These are phyloP conservation scores for Grifola frondosa DNA, from an alignment of 1,284 basidiomycete genomes.

Conservation along the genomic window DNA sequence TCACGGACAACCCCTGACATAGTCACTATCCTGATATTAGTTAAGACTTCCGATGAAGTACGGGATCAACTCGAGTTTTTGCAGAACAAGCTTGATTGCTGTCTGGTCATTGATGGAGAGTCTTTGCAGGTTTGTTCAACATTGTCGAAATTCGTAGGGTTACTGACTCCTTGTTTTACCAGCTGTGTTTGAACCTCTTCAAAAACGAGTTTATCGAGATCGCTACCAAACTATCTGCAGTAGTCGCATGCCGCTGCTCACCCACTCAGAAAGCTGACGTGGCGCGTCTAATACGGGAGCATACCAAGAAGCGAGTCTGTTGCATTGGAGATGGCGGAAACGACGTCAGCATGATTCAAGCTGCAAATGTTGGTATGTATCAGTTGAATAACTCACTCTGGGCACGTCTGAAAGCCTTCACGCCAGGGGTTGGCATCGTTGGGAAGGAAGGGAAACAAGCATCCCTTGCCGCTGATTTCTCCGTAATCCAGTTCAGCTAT, in stretches of 20 bases:
- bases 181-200: slow-evolving; percentile 90
- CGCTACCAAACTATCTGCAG: slow-evolving; percentile 92
- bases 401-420: background rate
- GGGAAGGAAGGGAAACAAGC: slow-evolving; percentile 99
- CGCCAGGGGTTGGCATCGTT: slow-evolving; percentile 91
- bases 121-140: slow-evolving; percentile 71
- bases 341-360: slow-evolving; percentile 96
- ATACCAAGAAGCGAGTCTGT: slow-evolving; percentile 93
- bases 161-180: slow-evolving; percentile 4
- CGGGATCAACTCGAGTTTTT: slow-evolving; percentile 93
- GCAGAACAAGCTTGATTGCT: slow-evolving; percentile 93
- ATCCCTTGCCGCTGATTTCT: slow-evolving; percentile 96
- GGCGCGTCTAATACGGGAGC: slow-evolving; percentile 85
- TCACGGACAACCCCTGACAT: too few species aligned
- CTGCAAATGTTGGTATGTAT: slow-evolving; percentile 85
- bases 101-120: slow-evolving; percentile 98
- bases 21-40: slow-evolving; percentile 40
- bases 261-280: slow-evolving; percentile 99
- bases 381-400: background rate
- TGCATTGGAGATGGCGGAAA: slow-evolving; percentile 97
- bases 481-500: slow-evolving; percentile 93
- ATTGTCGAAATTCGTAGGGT: background rate
- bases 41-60: slow-evolving; percentile 80
- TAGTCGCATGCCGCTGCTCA: slow-evolving; percentile 97
- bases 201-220: slow-evolving; percentile 94